A percentile compares a stretch with the other conserved stretches of the same genome.
Evolutionary conservation across 345 rosid genomes (phyloP).

Genomic region (Salix exigua): DNA sequence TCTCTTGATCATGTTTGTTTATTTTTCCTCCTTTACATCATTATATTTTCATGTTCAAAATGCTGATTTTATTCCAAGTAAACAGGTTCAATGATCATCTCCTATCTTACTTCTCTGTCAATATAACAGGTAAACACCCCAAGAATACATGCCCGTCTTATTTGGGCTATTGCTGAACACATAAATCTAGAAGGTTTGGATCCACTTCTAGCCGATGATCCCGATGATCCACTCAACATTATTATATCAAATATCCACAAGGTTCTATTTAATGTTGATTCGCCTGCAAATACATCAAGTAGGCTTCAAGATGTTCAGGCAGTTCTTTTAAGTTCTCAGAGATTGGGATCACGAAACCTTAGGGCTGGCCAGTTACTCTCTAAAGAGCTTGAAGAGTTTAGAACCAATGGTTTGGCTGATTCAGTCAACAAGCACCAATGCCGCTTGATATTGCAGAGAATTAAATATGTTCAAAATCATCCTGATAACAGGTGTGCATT

Average conservation of each 20-base stretch:
- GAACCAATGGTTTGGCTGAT: conserved; percentile 69
- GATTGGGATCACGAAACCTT: conserved; percentile 79
- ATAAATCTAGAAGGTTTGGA: conserved; percentile 91
- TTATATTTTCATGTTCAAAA: too few species aligned
- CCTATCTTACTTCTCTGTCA: conserved; percentile 2
- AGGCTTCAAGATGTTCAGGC: conserved; percentile 96
- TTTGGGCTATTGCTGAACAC: conserved; percentile 92
- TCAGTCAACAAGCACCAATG: conserved; percentile 94
- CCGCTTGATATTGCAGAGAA: conserved; percentile 86
- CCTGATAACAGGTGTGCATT: conserved; percentile 67
- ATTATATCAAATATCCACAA: conserved; percentile 77
- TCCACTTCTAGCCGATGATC: conserved; percentile 98
- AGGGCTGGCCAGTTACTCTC: conserved; percentile 75
- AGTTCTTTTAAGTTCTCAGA: conserved; percentile 77
- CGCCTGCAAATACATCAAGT: conserved; percentile 71
- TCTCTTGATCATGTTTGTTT: not conserved
- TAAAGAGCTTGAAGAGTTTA: conserved; percentile 95
- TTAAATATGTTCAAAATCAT: conserved; percentile 64
- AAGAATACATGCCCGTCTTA: conserved; percentile 71
- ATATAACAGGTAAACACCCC: conserved; percentile 69
- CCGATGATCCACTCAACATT: conserved; percentile 85
- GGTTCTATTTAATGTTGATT: conserved; percentile 77
- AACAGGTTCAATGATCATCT: not conserved
- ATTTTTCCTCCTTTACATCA: not conserved
- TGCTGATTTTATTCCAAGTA: not conserved